Base-by-base conservation (phyloP, 179 eudicot species). In the Silene vulgaris region DNA sequence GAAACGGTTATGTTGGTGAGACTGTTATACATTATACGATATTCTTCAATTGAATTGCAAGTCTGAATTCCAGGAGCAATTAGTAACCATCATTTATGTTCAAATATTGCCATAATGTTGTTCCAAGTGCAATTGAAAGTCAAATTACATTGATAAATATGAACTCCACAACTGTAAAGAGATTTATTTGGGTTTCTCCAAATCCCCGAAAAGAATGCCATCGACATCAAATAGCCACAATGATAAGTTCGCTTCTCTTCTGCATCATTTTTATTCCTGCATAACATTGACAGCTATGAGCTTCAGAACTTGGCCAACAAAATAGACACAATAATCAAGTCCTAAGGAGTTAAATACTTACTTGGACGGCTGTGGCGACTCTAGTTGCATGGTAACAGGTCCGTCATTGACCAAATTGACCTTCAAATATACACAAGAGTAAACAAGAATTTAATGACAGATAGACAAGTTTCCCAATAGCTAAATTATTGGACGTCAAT, bases 351-450 rank as follows among this genome's bases (percentile, higher is more conserved):
- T 1, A 61, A 12, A 26, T 56, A 70, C 84, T 79, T 81, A 90
- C 90, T 80, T 89, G 69, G 90, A 86, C 45, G 87, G 75, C 82
- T 87, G 96, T 7, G 90, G 76, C 17, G 98, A 94, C 80, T 95
- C 99, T 8, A 95, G 93, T 78, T 92, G 97, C 91, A 95, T 82
- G 23, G 97, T 95, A 20, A 92, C 97, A 19, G 99, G 99, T 56
- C 99, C 99, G 77, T 95, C 99, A 60, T 92, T 92, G 20, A 92
- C 88, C 89, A 95, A 83, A 79, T 86, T 89, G 73, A 95, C 99
- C 99, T 95, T 66, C 70, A 23, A 28, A 16, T 30, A 54, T 63
- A 30, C 28, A 77, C 65, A 73, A 52, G 43, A 40, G 8, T 73
- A 61, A 43, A 71, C 72, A 28, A 28, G 48, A 8, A 40, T 40